These are phyloP conservation scores for Saccharata proteae DNA, from an alignment of 2,329 filamentous ascomycete species.

Conservation along the genomic window DNA sequence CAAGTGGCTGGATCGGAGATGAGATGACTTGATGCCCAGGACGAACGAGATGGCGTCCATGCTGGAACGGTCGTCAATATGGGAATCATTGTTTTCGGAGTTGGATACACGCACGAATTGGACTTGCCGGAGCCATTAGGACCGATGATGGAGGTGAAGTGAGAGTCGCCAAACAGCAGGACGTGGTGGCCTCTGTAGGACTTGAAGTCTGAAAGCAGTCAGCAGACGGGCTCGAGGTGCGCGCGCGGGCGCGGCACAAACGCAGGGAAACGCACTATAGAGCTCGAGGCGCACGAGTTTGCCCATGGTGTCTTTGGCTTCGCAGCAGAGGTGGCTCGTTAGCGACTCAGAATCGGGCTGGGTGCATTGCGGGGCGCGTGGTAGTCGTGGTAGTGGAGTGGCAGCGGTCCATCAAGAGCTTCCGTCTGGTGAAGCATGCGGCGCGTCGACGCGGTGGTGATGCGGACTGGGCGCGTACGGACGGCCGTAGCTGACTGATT, in stretches of 20 bases:
- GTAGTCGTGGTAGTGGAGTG: too few relatives aligned
- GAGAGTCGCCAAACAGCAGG: constrained; percentile 90
- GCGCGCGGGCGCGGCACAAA: constrained; percentile 3
- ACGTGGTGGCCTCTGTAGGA: constrained; percentile 96
- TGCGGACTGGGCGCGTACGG: too few relatives aligned
- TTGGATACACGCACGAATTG: constrained; percentile 61
- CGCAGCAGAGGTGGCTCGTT: too few relatives aligned
- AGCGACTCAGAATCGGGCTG: too few relatives aligned
- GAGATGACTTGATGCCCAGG: constrained; percentile 95
- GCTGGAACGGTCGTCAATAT: constrained; percentile 35
- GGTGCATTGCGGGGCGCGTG: too few relatives aligned
- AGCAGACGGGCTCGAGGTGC: constrained; percentile 13
- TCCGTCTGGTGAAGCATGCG: too few relatives aligned
- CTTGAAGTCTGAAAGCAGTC: constrained; percentile 67
- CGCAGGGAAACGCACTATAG: constrained; percentile 54
- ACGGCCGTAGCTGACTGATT: too few relatives aligned
- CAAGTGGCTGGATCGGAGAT: constrained; percentile 84
- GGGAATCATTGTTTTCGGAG: constrained; percentile 1
- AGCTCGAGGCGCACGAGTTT: constrained; percentile 92
- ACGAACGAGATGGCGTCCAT: constrained; percentile 99
- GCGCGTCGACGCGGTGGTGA: too few relatives aligned
- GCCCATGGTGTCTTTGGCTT: constrained; percentile 51
- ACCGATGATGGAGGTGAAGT: constrained; percentile 98
- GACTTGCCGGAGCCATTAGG: constrained; percentile 99
- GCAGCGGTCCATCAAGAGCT: too few relatives aligned